Percentiles rank a stretch among this genome's conserved stretches.
Conservation (phyloP, 2,329 filamentous ascomycete species). For the Monosporascus sp. region DNA sequence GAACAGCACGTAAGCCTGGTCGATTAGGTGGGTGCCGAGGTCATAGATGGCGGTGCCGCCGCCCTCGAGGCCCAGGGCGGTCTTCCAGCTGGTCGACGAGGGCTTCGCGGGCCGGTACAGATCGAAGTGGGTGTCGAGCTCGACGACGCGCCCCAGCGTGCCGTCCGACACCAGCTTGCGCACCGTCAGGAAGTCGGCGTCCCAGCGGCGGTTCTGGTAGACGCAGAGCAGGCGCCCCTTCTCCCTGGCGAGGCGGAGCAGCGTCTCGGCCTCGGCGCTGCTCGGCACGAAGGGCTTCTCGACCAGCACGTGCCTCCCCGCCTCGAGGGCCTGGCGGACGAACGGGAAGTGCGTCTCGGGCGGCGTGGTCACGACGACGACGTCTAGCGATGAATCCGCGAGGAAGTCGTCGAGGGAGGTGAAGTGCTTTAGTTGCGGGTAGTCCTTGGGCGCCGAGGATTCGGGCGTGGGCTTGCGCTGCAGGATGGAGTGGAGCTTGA, state of each 20-base stretch:
- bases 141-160: slow-evolving; percentile 64
- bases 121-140: slow-evolving; percentile 79
- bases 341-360: slow-evolving; percentile 67
- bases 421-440: slow-evolving; percentile 61
- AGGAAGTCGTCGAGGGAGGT: slow-evolving; percentile 58
- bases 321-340: slow-evolving; percentile 58
- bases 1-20: slow-evolving; percentile 68
- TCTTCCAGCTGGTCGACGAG: slow-evolving; percentile 57
- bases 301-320: slow-evolving; percentile 72
- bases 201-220: slow-evolving; percentile 76
- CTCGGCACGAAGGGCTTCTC: slow-evolving; percentile 82
- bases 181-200: slow-evolving; percentile 70
- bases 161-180: slow-evolving; percentile 54
- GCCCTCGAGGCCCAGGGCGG: slow-evolving; percentile 48
- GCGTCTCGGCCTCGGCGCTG: slow-evolving; percentile 58
- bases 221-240: slow-evolving; percentile 54
- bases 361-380: slow-evolving; percentile 67
- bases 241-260: slow-evolving; percentile 51
- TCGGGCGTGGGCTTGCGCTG: slow-evolving; percentile 62
- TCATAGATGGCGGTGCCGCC: slow-evolving; percentile 69
- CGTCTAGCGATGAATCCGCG: slow-evolving; percentile 58
- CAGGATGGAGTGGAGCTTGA: slow-evolving; percentile 69
- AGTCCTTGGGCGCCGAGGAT: slow-evolving; percentile 64
- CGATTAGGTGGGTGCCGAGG: slow-evolving; percentile 69
- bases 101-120: slow-evolving; percentile 59